A percentile compares a stretch with the other conserved stretches of the same genome.
Conservation (phyloP, 148 eudicot species). For the Arbutus unedo region DNA sequence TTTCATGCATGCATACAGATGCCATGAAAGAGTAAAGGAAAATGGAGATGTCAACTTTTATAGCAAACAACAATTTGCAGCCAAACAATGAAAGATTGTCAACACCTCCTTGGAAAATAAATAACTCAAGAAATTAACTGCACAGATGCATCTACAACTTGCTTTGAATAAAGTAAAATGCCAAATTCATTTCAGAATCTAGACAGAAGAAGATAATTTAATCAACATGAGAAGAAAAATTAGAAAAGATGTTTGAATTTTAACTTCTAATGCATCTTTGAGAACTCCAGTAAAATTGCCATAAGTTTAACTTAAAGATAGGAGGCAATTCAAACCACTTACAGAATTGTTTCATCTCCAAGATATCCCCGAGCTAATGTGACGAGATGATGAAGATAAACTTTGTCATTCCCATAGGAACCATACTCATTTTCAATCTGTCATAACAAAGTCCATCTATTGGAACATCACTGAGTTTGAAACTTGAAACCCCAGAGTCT, state of each 20-base stretch:
- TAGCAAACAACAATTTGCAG: neutral
- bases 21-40: slow-evolving; percentile 7
- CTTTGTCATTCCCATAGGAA: slow-evolving; percentile 86
- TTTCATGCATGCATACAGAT: neutral
- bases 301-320: neutral
- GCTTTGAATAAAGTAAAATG: neutral
- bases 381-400: slow-evolving; percentile 72
- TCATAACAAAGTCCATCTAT: slow-evolving; percentile 25
- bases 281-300: neutral
- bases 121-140: neutral
- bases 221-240: neutral
- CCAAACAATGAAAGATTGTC: neutral
- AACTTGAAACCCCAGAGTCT: neutral
- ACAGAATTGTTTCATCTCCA: slow-evolving; percentile 68
- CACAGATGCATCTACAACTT: neutral
- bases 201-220: neutral
- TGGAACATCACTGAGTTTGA: slow-evolving; percentile 7
- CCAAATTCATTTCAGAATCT: neutral
- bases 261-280: neutral
- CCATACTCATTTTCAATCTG: slow-evolving; percentile 98
- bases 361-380: slow-evolving; percentile 63
- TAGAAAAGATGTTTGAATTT: neutral
- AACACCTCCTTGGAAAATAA: neutral
- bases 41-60: neutral
- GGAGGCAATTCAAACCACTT: slow-evolving; percentile 26